A percentile compares a stretch with the other conserved stretches of the same genome.
phyloP scores from a whole-genome alignment of 352 stramenopile genomes.

The Phytophthora pseudosyringae region DNA sequence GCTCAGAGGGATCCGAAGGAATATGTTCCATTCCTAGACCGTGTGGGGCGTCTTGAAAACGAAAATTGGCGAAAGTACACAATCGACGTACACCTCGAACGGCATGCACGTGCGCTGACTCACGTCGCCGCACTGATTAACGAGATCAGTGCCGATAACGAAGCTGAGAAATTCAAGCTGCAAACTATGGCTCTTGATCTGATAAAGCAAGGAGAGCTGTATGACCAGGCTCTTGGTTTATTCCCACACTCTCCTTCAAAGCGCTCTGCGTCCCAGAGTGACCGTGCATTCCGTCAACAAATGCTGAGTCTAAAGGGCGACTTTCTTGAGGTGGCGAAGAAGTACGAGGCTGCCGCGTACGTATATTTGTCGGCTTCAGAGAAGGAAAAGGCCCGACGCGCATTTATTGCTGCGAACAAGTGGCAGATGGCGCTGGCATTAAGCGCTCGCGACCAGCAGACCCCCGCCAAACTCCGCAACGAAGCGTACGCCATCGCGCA shows the following conservation, averaged over 20 bases:
- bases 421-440: slow-evolving; percentile 73
- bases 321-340: slow-evolving; percentile 45
- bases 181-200: slow-evolving; percentile 41
- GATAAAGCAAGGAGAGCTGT: slow-evolving; percentile 52
- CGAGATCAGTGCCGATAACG: slow-evolving; percentile 21
- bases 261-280: slow-evolving; percentile 9
- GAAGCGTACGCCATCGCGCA: slow-evolving; percentile 64
- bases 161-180: slow-evolving; percentile 34
- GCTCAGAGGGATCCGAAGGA: slow-evolving; percentile 77
- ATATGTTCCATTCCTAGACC: slow-evolving; percentile 69
- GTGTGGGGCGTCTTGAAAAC: slow-evolving; percentile 44
- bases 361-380: slow-evolving; percentile 61
- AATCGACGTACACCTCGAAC: slow-evolving; percentile 62
- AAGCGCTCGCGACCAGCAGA: slow-evolving; percentile 40
- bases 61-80: slow-evolving; percentile 57
- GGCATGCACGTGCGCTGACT: slow-evolving; percentile 48
- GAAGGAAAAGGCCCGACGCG: slow-evolving; percentile 48
- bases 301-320: slow-evolving; percentile 61
- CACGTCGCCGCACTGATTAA: slow-evolving; percentile 49
- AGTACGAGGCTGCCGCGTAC: slow-evolving; percentile 63
- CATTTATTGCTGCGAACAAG: slow-evolving; percentile 59
- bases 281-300: slow-evolving; percentile 35
- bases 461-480: slow-evolving; percentile 30
- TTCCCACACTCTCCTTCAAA: slow-evolving; percentile 29
- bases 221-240: slow-evolving; percentile 54